These are phyloP conservation scores for Fusarium sp. DNA, from an alignment of 2,329 filamentous ascomycete species.

Conservation along the genomic window DNA sequence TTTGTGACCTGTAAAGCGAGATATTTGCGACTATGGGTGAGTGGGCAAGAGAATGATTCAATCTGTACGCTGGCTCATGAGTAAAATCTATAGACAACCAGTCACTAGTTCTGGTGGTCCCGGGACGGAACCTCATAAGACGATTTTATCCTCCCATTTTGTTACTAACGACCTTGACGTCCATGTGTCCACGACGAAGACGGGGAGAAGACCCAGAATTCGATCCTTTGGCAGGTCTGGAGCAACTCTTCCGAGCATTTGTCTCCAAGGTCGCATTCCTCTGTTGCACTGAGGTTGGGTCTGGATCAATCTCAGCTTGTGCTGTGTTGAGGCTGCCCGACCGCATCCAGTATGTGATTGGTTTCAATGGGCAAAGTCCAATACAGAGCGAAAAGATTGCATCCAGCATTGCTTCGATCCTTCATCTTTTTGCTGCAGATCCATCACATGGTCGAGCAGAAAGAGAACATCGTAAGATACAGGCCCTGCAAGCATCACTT, in stretches of 20 bases:
- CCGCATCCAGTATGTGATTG: conserved; percentile 3
- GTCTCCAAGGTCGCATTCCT: conserved; percentile 1
- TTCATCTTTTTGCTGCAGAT: not conserved
- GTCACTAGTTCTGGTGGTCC: not conserved
- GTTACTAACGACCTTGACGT: not conserved
- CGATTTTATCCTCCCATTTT: not conserved
- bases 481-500: not conserved
- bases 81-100: not conserved
- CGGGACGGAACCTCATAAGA: not conserved
- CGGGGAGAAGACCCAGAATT: not conserved
- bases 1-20: no score
- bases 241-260: conserved; percentile 2
- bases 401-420: not conserved
- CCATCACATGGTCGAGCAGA: no score
- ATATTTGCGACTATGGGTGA: no score
- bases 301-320: conserved; percentile 2
- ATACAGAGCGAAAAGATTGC: not conserved
- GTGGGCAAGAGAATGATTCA: no score
- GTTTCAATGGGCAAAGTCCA: not conserved
- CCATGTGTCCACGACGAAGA: conserved; percentile 6
- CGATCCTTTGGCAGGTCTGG: not conserved
- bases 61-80: no score
- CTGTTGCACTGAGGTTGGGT: not conserved
- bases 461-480: no score
- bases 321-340: not conserved